Percentiles rank a stretch among this genome's conserved stretches.
phyloP scores from a whole-genome alignment of 495 filamentous ascomycete genomes.

The Trichoderma erinaceum region DNA sequence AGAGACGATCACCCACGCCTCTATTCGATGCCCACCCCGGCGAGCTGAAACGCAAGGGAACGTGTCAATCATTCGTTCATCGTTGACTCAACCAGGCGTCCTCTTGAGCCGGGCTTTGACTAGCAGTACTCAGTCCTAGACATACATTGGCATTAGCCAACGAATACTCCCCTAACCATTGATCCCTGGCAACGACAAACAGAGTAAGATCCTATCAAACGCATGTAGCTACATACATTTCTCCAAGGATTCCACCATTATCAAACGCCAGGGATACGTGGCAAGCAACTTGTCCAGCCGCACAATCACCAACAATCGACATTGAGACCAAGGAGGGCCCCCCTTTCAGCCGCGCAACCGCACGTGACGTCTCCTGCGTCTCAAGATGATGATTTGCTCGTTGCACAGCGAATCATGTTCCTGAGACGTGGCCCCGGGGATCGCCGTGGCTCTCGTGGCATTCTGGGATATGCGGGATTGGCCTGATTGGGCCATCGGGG shows the following conservation, averaged over 20 bases:
- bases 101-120: not conserved
- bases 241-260: not conserved
- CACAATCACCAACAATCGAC: not conserved
- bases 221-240: not conserved
- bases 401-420: too few relatives aligned
- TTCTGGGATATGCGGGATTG: too few relatives aligned
- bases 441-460: too few relatives aligned
- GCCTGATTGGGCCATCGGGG: too few relatives aligned
- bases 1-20: not conserved
- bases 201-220: not conserved
- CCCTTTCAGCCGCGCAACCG: not conserved
- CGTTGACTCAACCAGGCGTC: not conserved
- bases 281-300: not conserved
- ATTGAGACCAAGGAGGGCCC: not conserved
- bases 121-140: not conserved
- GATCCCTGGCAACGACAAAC: not conserved
- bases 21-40: not conserved
- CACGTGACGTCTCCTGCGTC: too few relatives aligned
- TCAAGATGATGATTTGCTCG: too few relatives aligned
- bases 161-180: not conserved
- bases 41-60: conserved; percentile 6
- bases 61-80: conserved; percentile 2
- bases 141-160: not conserved
- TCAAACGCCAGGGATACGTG: conserved; percentile 4
- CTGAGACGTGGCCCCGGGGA: too few relatives aligned